Conservation (phyloP, 2,329 filamentous ascomycete genomes). For the Aureobasidium subglaciale region DNA sequence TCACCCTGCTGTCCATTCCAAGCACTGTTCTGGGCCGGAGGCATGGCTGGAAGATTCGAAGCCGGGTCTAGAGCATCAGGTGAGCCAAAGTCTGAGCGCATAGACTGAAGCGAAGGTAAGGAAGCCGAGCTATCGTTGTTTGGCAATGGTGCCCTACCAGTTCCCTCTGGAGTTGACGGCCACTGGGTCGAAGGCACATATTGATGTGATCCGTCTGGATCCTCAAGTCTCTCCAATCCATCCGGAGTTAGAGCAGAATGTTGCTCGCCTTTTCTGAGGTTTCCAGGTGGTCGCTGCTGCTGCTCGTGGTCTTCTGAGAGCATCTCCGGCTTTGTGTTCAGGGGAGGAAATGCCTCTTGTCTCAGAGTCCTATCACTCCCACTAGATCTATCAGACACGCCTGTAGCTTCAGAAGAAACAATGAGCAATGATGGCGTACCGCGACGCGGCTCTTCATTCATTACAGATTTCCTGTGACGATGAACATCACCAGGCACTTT, state of each 20-base stretch:
- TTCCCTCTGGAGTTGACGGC: not conserved
- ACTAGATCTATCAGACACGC: slow-evolving; percentile 34
- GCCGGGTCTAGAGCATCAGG: slow-evolving; percentile 27
- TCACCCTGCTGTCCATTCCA: slow-evolving; percentile 24
- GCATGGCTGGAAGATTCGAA: slow-evolving; percentile 26
- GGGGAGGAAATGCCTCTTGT: slow-evolving; percentile 31
- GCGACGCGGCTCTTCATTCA: not conserved
- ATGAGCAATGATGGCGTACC: not conserved
- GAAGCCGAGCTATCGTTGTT: slow-evolving; percentile 18
- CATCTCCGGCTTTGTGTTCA: slow-evolving; percentile 21
- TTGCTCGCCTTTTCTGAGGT: slow-evolving; percentile 20
- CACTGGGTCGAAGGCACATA: slow-evolving; percentile 15
- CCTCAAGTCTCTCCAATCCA: slow-evolving; percentile 15
- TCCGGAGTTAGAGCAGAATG: slow-evolving; percentile 16
- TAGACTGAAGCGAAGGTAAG: slow-evolving; percentile 20
- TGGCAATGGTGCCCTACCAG: not conserved
- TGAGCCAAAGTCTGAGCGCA: slow-evolving; percentile 25
- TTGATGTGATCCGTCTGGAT: slow-evolving; percentile 21
- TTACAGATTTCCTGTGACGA: not conserved
- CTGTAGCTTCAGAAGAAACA: slow-evolving; percentile 22
- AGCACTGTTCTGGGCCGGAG: slow-evolving; percentile 21
- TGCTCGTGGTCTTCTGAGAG: slow-evolving; percentile 20
- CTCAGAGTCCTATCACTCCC: slow-evolving; percentile 42
- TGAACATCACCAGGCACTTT: slow-evolving; percentile 2
- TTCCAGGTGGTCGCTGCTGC: slow-evolving; percentile 18